Evolutionary conservation across 257 asterid species (phyloP), one percentile per base, ranked within the genome.

Genomic region (Ballota nigra): DNA sequence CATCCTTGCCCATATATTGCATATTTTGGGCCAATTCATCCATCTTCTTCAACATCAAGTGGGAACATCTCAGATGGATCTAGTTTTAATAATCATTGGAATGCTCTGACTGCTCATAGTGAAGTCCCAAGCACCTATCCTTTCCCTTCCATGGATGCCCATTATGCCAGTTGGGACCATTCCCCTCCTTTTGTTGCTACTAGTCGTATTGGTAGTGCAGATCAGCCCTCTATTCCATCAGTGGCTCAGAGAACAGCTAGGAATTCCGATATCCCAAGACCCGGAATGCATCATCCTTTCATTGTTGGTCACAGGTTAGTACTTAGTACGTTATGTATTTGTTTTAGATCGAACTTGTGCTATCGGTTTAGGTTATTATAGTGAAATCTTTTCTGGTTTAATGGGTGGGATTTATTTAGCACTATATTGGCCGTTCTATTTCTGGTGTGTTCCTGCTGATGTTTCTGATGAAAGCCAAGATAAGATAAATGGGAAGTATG

Each of bases 1-100:
- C 90, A 83, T 83, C 91, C 87, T 52, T 87, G 96, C 78, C 98
- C 98, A 7, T 92, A 89, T 69, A 72, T 89, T 64, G 89, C 97
- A 23, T 92, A 87, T 78, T 70, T 89, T 69, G 98, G 96, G 71
- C 95, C 95, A 60, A 58, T 89, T 66, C 97, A 82, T 68, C 90
- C 92, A 59, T 81, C 96, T 40, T 83, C 96, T 61, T 89, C 96
- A 63, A 80, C 86, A 73, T 86, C 94, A 24, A 81, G 77, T 61
- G 89, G 88, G 71, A 82, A 62, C 63, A 81, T 86, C 69, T 84
- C 89, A 0, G 97, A 88, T 76, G 91, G 86, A 57, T 80, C 92
- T 72, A 84, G 75, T 81, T 86, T 83, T 61, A 87, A 71, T 74
- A 85, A 64, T 77, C 93, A 81, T 72, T 92, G 97, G 97, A 83